These are phyloP conservation scores for Dispira simplex DNA, from an alignment of 192 early-diverging fungal genomes.

Conservation along the genomic window DNA sequence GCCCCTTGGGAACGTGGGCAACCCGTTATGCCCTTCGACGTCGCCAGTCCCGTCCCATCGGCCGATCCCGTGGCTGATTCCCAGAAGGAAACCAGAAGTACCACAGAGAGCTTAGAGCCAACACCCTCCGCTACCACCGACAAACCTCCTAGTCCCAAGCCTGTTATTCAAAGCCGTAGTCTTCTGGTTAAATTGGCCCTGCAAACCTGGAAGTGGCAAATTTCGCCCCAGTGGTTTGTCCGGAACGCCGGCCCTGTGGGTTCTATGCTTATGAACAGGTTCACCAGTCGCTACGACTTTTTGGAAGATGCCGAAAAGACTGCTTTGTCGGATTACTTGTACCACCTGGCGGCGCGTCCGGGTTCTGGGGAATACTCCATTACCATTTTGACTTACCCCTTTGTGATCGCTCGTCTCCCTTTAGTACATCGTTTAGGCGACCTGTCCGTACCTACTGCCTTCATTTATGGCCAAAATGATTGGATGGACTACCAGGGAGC, in stretches of 20 bases:
- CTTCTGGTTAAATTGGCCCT: constrained; percentile 19
- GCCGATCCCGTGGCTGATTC: not conserved
- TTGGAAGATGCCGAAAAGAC: constrained; percentile 46
- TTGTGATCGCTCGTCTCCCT: constrained; percentile 66
- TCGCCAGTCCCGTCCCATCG: not conserved
- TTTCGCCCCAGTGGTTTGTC: constrained; percentile 68
- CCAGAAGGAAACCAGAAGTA: constrained; percentile 7
- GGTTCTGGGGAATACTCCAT: constrained; percentile 79
- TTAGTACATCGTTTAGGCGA: constrained; percentile 42
- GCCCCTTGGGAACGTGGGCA: constrained; percentile 16
- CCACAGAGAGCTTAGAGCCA: not conserved
- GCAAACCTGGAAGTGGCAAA: constrained; percentile 59
- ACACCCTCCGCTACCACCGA: constrained; percentile 5
- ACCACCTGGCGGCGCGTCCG: constrained; percentile 57
- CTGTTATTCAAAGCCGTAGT: constrained; percentile 20
- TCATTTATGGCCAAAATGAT: constrained; percentile 67
- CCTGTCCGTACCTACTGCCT: constrained; percentile 55
- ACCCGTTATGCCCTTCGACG: constrained; percentile 14
- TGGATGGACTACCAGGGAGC: constrained; percentile 83
- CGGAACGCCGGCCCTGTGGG: constrained; percentile 65
- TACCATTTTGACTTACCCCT: constrained; percentile 55
- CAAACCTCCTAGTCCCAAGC: constrained; percentile 6
- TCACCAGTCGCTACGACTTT: constrained; percentile 44
- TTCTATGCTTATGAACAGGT: constrained; percentile 30
- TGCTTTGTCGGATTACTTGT: constrained; percentile 63